Percentiles rank a stretch among this genome's conserved stretches.
These are phyloP conservation scores for Aspergillus phoenicis DNA, from an alignment of 2,329 filamentous ascomycete species.

Conservation along the genomic window DNA sequence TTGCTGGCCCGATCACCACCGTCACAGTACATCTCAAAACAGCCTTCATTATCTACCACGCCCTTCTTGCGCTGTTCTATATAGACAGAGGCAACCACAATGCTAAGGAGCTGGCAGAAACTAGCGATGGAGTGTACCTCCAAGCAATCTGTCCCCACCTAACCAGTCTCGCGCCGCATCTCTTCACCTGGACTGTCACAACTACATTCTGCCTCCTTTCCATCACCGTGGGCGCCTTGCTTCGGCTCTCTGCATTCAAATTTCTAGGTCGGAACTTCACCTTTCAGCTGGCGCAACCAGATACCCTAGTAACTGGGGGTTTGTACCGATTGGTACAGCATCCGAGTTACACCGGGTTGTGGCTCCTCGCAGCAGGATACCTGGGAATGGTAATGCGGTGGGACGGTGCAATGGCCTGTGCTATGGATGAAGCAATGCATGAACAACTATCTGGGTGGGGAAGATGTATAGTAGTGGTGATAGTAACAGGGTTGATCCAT, in stretches of 20 bases:
- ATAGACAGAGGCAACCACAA: neutral
- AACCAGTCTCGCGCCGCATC: constrained; percentile 14
- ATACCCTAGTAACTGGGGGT: constrained; percentile 50
- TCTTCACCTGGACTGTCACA: constrained; percentile 31
- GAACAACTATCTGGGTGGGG: constrained; percentile 22
- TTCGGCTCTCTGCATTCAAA: constrained; percentile 47
- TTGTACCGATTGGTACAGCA: constrained; percentile 56
- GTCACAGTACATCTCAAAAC: constrained; percentile 13
- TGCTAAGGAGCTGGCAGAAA: neutral
- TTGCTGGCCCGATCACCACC: constrained; percentile 2
- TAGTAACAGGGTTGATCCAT: constrained; percentile 8
- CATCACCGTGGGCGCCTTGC: constrained; percentile 24
- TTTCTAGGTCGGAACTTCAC: constrained; percentile 57
- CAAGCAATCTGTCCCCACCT: constrained; percentile 23
- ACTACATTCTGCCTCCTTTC: constrained; percentile 20
- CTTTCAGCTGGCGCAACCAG: constrained; percentile 53
- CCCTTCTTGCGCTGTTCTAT: constrained; percentile 20
- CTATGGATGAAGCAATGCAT: constrained; percentile 22
- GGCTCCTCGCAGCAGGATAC: constrained; percentile 32
- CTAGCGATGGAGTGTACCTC: constrained; percentile 4
- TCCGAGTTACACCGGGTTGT: constrained; percentile 54
- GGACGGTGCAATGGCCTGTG: constrained; percentile 46
- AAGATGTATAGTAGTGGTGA: neutral
- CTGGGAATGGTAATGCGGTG: constrained; percentile 37
- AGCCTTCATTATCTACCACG: constrained; percentile 24